Evolutionary conservation across 352 stramenopile species (phyloP).

Genomic region (Globisporangium cederbergense): DNA sequence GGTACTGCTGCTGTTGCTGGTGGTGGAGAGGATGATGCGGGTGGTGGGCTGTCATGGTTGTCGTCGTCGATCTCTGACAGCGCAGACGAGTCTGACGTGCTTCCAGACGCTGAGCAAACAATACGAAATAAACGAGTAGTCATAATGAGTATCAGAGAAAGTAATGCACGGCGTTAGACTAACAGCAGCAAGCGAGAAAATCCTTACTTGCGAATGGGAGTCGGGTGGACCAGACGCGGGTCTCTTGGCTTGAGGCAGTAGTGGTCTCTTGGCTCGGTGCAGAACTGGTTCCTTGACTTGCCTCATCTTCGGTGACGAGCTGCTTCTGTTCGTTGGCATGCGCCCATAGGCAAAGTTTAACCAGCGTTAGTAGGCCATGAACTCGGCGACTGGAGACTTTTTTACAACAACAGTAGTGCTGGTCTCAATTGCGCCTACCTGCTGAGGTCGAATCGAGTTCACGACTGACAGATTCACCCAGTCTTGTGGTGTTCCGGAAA

Average conservation of each 20-base stretch:
- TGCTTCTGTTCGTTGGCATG: not conserved
- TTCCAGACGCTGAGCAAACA: conserved; percentile 8
- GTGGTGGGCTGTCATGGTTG: conserved; percentile 1
- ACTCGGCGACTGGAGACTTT: not conserved
- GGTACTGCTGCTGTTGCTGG: not conserved
- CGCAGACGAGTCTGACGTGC: conserved; percentile 1
- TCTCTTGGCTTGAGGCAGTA: conserved; percentile 16
- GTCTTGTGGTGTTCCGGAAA: conserved; percentile 21
- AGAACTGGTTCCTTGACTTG: not conserved
- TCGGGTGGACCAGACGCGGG: conserved; percentile 27
- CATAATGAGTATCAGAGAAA: not conserved
- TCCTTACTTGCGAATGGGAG: conserved; percentile 26
- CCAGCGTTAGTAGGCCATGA: not conserved
- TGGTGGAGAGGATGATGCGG: not conserved
- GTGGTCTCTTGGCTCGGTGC: conserved; percentile 10
- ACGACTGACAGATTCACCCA: conserved; percentile 38
- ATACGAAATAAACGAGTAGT: conserved; percentile 3
- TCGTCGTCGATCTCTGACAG: conserved; percentile 9
- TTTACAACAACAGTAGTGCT: not conserved
- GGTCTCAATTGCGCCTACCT: not conserved
- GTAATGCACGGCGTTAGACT: too few species aligned
- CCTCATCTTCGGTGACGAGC: conserved; percentile 4
- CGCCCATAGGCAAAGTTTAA: not conserved
- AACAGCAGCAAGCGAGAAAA: not conserved
- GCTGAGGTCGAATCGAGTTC: conserved; percentile 20